These are phyloP conservation scores for Arctium minus DNA, from an alignment of 129 eudicot species.

Conservation along the genomic window DNA sequence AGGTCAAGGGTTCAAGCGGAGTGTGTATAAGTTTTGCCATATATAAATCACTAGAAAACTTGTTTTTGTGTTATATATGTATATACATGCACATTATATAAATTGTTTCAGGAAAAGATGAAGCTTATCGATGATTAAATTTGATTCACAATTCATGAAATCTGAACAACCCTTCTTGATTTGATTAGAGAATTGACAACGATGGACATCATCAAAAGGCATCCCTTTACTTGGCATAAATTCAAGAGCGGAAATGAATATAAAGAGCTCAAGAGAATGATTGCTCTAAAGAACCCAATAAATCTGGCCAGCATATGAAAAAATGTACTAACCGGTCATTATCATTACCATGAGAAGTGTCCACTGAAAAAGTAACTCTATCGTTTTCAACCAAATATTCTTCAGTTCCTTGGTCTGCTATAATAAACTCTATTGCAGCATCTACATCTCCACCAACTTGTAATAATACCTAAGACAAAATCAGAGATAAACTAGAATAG, in stretches of 20 bases:
- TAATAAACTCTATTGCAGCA: slow-evolving; percentile 78
- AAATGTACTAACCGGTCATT: slow-evolving; percentile 46
- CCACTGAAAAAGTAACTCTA: slow-evolving; percentile 24
- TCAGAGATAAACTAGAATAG: background rate
- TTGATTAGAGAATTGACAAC: background rate
- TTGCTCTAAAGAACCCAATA: background rate
- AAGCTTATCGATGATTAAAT: background rate
- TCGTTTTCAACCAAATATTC: slow-evolving; percentile 37
- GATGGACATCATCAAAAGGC: background rate
- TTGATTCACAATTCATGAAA: background rate
- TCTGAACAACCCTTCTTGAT: background rate
- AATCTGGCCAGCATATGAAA: slow-evolving; percentile 17
- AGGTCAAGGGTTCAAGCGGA: too few relatives aligned
- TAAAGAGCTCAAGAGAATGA: background rate
- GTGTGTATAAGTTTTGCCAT: too few relatives aligned
- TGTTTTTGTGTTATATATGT: background rate
- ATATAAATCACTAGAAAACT: too few relatives aligned
- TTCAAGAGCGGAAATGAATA: background rate
- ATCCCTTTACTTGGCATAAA: background rate
- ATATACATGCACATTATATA: background rate
- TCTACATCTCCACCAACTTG: slow-evolving; percentile 75
- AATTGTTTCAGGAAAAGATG: background rate
- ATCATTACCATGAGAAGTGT: slow-evolving; percentile 53
- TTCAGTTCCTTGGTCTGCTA: slow-evolving; percentile 62
- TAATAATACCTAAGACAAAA: slow-evolving; percentile 46